Conservation (phyloP, 768 basidiomycete species). For the Coprinopsis strossmayeri region DNA sequence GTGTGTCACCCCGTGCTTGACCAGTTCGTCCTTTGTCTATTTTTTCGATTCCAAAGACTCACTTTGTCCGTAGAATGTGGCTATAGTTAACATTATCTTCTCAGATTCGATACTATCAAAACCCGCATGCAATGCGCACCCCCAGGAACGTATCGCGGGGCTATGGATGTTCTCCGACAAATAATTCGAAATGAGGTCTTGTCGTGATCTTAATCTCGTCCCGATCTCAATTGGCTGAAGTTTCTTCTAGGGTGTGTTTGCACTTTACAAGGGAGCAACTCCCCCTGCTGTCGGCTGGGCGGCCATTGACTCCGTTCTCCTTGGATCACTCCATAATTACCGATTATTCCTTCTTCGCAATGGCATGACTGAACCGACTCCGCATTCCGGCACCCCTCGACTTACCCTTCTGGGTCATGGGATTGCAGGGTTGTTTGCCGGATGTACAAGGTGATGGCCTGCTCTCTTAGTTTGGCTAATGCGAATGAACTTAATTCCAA, state of each 20-base stretch:
- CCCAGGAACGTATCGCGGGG: conserved; percentile 54
- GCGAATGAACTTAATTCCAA: conserved; percentile 4
- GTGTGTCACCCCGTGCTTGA: too few species aligned
- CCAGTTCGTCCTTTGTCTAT: too few species aligned
- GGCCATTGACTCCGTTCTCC: conserved; percentile 61
- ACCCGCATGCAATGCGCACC: conserved; percentile 67
- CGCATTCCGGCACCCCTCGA: conserved; percentile 37
- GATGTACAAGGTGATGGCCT: conserved; percentile 54
- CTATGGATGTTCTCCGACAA: conserved; percentile 51
- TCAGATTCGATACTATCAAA: conserved; percentile 68
- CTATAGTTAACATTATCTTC: not conserved
- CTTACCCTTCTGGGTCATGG: conserved; percentile 62
- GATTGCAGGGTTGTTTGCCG: conserved; percentile 60
- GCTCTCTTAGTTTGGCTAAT: not conserved
- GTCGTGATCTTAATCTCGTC: conserved; percentile 5
- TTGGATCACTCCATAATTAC: conserved; percentile 70
- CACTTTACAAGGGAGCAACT: conserved; percentile 70
- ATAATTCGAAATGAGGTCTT: conserved; percentile 57
- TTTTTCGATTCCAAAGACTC: too few species aligned
- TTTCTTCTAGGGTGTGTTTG: conserved; percentile 43
- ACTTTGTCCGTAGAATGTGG: too few species aligned
- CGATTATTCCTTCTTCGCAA: conserved; percentile 49
- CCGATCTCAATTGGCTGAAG: not conserved
- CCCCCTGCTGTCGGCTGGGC: conserved; percentile 72
- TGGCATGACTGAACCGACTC: conserved; percentile 46